These are phyloP conservation scores for Stagonosporopsis rhizophila DNA, from an alignment of 2,329 filamentous ascomycete genomes.

Conservation along the genomic window DNA sequence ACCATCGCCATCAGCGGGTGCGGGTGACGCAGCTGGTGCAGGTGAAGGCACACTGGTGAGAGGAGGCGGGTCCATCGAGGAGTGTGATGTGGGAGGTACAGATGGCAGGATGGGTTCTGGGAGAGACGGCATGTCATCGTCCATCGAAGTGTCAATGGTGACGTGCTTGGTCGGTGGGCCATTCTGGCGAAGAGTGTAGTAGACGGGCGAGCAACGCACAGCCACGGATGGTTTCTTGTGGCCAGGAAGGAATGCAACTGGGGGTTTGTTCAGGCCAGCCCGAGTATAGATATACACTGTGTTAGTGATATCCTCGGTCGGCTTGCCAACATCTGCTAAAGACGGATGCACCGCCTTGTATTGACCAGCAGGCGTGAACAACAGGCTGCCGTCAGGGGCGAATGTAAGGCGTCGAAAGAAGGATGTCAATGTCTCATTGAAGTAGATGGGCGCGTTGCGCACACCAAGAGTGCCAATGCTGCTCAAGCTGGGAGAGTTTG, in stretches of 20 bases:
- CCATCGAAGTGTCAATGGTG: constrained; percentile 89
- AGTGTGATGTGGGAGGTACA: constrained; percentile 64
- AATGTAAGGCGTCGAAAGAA: constrained; percentile 96
- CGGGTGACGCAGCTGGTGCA: constrained; percentile 56
- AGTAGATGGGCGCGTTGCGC: constrained; percentile 89
- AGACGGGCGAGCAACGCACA: constrained; percentile 89
- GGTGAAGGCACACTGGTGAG: constrained; percentile 63
- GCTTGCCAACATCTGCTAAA: constrained; percentile 72
- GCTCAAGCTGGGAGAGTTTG: constrained; percentile 84
- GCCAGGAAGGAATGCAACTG: constrained; percentile 90
- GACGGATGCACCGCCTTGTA: constrained; percentile 81
- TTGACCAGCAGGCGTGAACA: constrained; percentile 94
- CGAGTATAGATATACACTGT: constrained; percentile 98
- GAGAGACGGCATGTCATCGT: constrained; percentile 81
- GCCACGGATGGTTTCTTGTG: constrained; percentile 98
- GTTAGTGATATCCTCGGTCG: constrained; percentile 86
- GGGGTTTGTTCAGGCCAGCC: constrained; percentile 94
- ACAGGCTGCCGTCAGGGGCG: constrained; percentile 89
- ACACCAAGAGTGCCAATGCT: constrained; percentile 56
- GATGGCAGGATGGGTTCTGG: constrained; percentile 76
- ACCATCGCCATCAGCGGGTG: constrained; percentile 57
- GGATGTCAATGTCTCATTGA: constrained; percentile 94
- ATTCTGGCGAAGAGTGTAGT: constrained; percentile 78
- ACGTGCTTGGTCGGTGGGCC: constrained; percentile 80
- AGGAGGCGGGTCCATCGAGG: constrained; percentile 84